Evolutionary conservation across 176 grass and related monocot genomes (phyloP), one percentile per base, ranked within the genome.

Genomic region (Triticum turgidum): DNA sequence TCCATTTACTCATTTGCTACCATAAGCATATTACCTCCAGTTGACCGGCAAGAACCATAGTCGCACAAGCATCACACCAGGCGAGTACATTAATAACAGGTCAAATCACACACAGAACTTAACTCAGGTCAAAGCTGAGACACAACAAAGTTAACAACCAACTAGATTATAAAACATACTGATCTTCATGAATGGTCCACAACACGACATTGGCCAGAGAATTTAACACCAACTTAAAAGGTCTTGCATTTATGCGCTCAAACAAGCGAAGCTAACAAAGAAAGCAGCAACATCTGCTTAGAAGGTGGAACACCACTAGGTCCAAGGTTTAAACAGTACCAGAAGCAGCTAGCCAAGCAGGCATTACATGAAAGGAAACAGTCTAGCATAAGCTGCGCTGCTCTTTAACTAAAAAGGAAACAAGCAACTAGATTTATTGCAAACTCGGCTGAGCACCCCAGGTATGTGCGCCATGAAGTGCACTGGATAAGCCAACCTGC

Each of bases 401-500:
- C 30, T 77, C 67, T 20, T 56, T 35, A n/a, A 29, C 38, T 32
- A 61, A 7, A 3, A 44, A 20, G 58, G 61, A 69, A 77, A 63
- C 71, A 78, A 22, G 59, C 47, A 63, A 64, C 78, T 39, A 77
- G 58, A 71, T 80, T 66, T 66, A 85, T 21, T 69, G 37, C 7
- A 62, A 68, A 37, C 79, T 45, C 2, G 14, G 21, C 61, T 21
- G n/a, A 79, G 32, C 9, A 80, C 85, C 73, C 80, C 74, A 90
- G 35, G 45, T 17, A 51, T 58, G 69, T 22, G 58, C 52, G n/a
- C 9, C 47, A 39, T 39, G 21, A 80, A 45, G 17, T 62, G 34
- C 8, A 20, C 42, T 14, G 35, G 29, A 69, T 47, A 71, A 77
- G 89, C 82, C 76, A 70, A 85, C 81, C 89, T 88, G 70, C 61